A percentile compares a stretch with the other conserved stretches of the same genome.
phyloP scores from a whole-genome alignment of 805 yeast species.

The Spathaspora passalidarum region DNA sequence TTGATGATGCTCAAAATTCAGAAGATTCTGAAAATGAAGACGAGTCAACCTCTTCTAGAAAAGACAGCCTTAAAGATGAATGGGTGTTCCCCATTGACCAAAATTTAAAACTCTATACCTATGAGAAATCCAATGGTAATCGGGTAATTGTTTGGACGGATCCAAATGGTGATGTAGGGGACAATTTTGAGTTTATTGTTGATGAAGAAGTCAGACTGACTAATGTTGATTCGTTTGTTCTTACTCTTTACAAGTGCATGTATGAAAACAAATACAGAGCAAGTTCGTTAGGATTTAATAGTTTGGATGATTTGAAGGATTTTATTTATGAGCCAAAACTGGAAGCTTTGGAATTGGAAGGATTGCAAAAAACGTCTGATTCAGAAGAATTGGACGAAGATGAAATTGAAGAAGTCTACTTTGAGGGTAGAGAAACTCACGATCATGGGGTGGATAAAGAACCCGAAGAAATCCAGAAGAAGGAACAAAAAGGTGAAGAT shows the following conservation, averaged over 20 bases:
- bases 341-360: conserved; percentile 19
- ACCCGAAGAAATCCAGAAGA: conserved; percentile 3
- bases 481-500: neutral
- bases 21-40: conserved; percentile 47
- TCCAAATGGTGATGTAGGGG: conserved; percentile 79
- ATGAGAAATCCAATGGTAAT: conserved; percentile 50
- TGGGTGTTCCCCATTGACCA: conserved; percentile 67
- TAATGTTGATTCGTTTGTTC: conserved; percentile 60
- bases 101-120: conserved; percentile 53
- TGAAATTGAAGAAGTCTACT: conserved; percentile 18
- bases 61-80: conserved; percentile 49
- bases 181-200: conserved; percentile 74
- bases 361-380: conserved; percentile 18
- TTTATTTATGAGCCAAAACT: conserved; percentile 42
- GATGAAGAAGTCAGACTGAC: conserved; percentile 55
- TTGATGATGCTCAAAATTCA: conserved; percentile 37
- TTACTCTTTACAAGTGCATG: conserved; percentile 61
- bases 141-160: conserved; percentile 77
- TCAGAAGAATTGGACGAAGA: conserved; percentile 18
- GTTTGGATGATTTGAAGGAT: conserved; percentile 49
- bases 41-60: conserved; percentile 22
- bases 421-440: conserved; percentile 9
- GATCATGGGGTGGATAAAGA: conserved; percentile 8
- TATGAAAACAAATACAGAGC: conserved; percentile 72
- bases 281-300: conserved; percentile 44